Conservation (phyloP, 2,329 filamentous ascomycete genomes). For the Rhynchosporium secalis region DNA sequence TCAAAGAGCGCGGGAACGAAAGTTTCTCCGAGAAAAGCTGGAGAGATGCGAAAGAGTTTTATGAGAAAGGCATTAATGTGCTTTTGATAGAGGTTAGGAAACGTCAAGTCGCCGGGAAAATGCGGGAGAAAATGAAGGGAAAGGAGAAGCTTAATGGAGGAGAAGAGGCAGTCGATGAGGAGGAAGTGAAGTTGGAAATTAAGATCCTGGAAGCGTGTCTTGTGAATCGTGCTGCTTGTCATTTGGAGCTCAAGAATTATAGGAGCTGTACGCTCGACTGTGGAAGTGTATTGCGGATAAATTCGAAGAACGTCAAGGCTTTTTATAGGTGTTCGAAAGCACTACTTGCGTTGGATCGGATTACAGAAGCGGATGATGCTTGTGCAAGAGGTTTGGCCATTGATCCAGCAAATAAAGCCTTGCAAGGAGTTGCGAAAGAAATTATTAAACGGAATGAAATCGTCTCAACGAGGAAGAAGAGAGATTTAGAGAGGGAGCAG, state of each 20-base stretch:
- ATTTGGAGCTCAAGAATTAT: constrained; percentile 87
- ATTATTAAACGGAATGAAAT: constrained; percentile 59
- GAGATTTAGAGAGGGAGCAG: constrained; percentile 56
- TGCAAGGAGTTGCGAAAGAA: constrained; percentile 62
- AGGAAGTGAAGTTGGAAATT: constrained; percentile 51
- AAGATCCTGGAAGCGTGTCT: constrained; percentile 73
- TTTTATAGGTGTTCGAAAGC: constrained; percentile 83
- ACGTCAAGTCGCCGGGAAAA: constrained; percentile 40
- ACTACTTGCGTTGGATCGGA: constrained; percentile 74
- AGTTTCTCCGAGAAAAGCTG: constrained; percentile 72
- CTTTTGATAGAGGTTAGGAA: constrained; percentile 64
- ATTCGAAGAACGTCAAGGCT: constrained; percentile 82
- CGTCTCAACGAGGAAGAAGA: constrained; percentile 55
- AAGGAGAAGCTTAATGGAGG: constrained; percentile 42
- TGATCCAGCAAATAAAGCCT: constrained; percentile 68
- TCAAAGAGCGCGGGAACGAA: constrained; percentile 92
- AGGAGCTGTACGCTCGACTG: constrained; percentile 85
- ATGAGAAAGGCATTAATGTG: constrained; percentile 79
- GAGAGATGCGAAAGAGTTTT: constrained; percentile 86
- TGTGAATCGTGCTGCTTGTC: constrained; percentile 85
- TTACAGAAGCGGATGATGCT: constrained; percentile 78
- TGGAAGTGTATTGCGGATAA: constrained; percentile 73
- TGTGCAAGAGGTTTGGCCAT: constrained; percentile 71
- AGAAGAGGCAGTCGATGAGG: constrained; percentile 44
- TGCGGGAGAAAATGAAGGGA: neutral